A percentile compares a stretch with the other conserved stretches of the same genome.
These are phyloP conservation scores for Fusarium bactridioides DNA, from an alignment of 2,329 filamentous ascomycete species.

Conservation along the genomic window DNA sequence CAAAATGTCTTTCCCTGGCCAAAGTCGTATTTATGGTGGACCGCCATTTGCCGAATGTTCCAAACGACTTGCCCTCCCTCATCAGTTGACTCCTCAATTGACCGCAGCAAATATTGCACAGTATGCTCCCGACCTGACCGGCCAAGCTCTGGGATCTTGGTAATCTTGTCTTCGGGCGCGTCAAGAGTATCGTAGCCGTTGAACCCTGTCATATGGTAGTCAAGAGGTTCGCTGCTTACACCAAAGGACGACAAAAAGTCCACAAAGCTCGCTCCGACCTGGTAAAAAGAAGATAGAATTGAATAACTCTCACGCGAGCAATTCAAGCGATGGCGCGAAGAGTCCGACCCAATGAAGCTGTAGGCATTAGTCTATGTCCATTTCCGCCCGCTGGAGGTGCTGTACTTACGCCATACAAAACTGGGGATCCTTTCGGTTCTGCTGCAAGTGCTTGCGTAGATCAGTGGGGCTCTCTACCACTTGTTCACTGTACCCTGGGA, in stretches of 20 bases:
- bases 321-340: background rate
- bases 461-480: background rate
- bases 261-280: constrained; percentile 1
- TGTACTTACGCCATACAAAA: constrained; percentile 3
- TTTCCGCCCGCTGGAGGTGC: background rate
- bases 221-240: background rate
- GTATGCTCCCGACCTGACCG: constrained; percentile 10
- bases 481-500: background rate
- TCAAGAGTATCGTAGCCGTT: background rate
- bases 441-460: background rate
- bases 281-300: background rate
- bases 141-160: background rate
- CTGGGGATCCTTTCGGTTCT: constrained; percentile 14
- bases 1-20: background rate
- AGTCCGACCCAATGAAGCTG: background rate
- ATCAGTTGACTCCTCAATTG: background rate
- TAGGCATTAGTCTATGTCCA: background rate
- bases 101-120: constrained; percentile 17
- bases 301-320: constrained; percentile 6
- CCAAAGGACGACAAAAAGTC: constrained; percentile 18
- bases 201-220: constrained; percentile 23
- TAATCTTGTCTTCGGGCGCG: rapidly evolving
- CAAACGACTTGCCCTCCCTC: background rate
- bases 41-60: background rate
- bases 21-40: background rate